Evolutionary conservation across 2,329 filamentous ascomycete species (phyloP), one percentile per base, ranked within the genome.

Genomic region (Verticillium isaacii): DNA sequence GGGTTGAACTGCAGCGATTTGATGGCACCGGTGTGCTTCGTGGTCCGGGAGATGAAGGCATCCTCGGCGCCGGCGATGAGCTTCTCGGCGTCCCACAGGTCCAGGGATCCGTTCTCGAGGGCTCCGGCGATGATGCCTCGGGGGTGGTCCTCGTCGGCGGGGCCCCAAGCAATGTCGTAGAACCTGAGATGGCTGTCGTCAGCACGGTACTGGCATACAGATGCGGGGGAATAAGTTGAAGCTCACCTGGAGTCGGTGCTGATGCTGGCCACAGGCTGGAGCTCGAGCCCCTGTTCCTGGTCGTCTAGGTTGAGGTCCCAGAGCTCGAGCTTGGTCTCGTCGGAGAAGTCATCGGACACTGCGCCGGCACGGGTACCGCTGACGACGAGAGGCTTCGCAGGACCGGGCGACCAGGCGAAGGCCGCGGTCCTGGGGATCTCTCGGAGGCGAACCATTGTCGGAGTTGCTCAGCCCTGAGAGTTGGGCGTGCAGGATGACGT

Each of bases 1-100:
- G 94, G 93, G 77, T 99, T 99, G 85, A 98, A 99, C 75, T 99
- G 93, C 64, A 99, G 81, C 32, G 95, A 88, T 78, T 97, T 97
- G 78, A 97, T 93, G 19, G 94, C 86, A 25, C 94, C 95, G 57
- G 86, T 93, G 77, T 99, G 95, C 77, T 97, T 97, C 58, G 88
- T 88, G 36, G 92, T 93, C 73, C 91, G 87, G 67, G 92, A 93
- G 70, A 98, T 89, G 67, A 92, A 82, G n/a, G 93, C 87, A 75
- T 96, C 91, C 11, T 80, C 77, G 29, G 78, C 80, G 63, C 85
- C 85, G 14, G 78, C 73, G 59, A 85, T 78, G 57, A 89, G 83
- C 76, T 85, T 86, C 72, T 82, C 90, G 45, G 93, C 95, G 75
- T 97, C 93, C 92, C 93, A 99, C 37, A 99, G 80, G 72, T 96